These are phyloP conservation scores for Thielaviopsis ethacetica DNA, from an alignment of 2,329 filamentous ascomycete genomes.

Conservation along the genomic window DNA sequence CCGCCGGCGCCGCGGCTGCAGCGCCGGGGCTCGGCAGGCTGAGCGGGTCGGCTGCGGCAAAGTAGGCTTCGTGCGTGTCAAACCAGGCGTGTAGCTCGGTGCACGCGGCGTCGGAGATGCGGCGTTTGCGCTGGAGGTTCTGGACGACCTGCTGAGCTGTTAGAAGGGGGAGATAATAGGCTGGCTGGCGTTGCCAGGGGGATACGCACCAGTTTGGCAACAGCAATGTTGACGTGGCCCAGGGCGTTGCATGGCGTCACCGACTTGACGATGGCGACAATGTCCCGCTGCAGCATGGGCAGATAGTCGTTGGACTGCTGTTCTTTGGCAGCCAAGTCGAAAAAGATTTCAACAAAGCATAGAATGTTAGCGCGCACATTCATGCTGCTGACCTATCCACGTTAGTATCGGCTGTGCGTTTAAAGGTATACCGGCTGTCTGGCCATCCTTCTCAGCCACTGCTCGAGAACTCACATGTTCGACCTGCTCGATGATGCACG, in stretches of 20 bases:
- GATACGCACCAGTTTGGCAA: slow-evolving; percentile 57
- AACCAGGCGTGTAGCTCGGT: slow-evolving; percentile 69
- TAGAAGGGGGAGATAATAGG: not conserved
- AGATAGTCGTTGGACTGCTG: slow-evolving; percentile 60
- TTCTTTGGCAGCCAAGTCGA: slow-evolving; percentile 67
- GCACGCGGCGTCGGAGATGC: slow-evolving; percentile 60
- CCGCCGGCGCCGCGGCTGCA: slow-evolving; percentile 19
- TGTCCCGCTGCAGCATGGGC: slow-evolving; percentile 88
- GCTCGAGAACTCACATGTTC: slow-evolving; percentile 44
- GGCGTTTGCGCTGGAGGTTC: slow-evolving; percentile 51
- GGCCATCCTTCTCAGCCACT: not conserved
- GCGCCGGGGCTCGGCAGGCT: slow-evolving; percentile 8
- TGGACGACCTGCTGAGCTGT: slow-evolving; percentile 40
- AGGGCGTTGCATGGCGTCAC: slow-evolving; percentile 77
- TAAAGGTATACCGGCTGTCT: not conserved
- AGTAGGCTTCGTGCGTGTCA: slow-evolving; percentile 54
- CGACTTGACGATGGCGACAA: slow-evolving; percentile 77
- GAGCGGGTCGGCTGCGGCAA: not conserved
- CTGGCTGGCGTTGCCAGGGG: not conserved
- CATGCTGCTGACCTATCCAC: slow-evolving; percentile 57
- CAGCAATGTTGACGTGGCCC: slow-evolving; percentile 84
- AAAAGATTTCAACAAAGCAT: slow-evolving; percentile 94
- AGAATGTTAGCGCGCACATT: slow-evolving; percentile 97
- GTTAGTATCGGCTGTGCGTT: too few species aligned
- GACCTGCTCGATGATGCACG: slow-evolving; percentile 89